These are phyloP conservation scores for Colletotrichum agaves DNA, from an alignment of 2,329 filamentous ascomycete genomes.

Conservation along the genomic window DNA sequence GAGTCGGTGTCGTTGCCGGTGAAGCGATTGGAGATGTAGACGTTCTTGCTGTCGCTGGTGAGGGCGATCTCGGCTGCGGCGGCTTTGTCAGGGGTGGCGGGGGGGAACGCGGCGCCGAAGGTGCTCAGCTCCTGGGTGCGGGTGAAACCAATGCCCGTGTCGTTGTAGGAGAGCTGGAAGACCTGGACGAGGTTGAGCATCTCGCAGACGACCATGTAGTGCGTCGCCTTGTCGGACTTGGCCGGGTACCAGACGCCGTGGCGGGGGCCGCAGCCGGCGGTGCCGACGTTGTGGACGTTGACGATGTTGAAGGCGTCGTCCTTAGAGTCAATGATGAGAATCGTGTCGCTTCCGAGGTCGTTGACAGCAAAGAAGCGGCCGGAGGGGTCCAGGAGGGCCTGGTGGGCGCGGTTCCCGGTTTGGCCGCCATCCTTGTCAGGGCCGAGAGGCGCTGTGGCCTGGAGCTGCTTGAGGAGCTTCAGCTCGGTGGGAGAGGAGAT, in stretches of 20 bases:
- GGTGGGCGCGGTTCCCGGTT: slow-evolving; percentile 55
- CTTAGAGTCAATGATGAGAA: slow-evolving; percentile 57
- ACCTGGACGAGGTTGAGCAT: slow-evolving; percentile 56
- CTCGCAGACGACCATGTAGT: slow-evolving; percentile 61
- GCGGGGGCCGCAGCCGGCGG: slow-evolving; percentile 58
- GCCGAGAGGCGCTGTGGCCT: slow-evolving; percentile 47
- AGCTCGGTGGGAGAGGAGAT: slow-evolving; percentile 47
- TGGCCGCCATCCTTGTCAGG: slow-evolving; percentile 48
- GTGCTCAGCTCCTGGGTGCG: slow-evolving; percentile 52
- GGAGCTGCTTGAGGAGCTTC: slow-evolving; percentile 52
- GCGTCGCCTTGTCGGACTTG: slow-evolving; percentile 48
- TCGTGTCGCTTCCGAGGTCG: slow-evolving; percentile 61
- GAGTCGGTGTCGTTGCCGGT: slow-evolving; percentile 57
- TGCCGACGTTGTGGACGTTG: slow-evolving; percentile 46
- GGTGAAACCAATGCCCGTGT: slow-evolving; percentile 49
- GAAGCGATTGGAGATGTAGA: slow-evolving; percentile 64
- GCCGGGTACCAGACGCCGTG: slow-evolving; percentile 60
- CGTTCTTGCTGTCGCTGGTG: slow-evolving; percentile 52
- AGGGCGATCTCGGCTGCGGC: slow-evolving; percentile 59
- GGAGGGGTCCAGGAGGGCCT: slow-evolving; percentile 59
- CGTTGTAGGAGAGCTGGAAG: slow-evolving; percentile 53
- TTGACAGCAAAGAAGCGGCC: slow-evolving; percentile 61
- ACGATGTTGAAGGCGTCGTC: slow-evolving; percentile 53
- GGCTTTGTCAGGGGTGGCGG: slow-evolving; percentile 50
- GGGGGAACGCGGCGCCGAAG: slow-evolving; percentile 45